Evolutionary conservation across 306 rosid genomes (phyloP), one percentile per base, ranked within the genome.

Genomic region (Crataegus laevigata): DNA sequence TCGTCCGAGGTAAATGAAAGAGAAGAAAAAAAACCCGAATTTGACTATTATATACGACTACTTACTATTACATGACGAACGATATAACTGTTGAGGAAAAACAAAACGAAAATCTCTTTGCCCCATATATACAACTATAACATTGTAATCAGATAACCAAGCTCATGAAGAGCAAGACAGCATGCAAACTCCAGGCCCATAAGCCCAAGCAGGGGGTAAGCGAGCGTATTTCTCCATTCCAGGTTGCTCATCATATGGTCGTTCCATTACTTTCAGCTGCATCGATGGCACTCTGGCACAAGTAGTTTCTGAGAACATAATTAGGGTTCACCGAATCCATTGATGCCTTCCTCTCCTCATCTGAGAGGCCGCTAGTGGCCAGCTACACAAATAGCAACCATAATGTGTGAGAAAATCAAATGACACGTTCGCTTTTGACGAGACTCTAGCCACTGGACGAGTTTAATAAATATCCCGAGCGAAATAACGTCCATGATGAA

Each of bases 221-320:
- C 97, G 96, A 73, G 99, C 97, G 78, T 94, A 92, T 74, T 90
- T 94, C 79, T 94, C 99, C 99, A 94, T 94, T 85, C 93, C 97
- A 1, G 97, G 97, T 85, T 92, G 99, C 73, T 90, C 97, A 63
- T 94, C 99, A 71, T 76, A 94, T 17, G 99, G 99, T 38, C 85
- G 87, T 80, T 94, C 97, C 85, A 94, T 80, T 78, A 94, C 74
- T 74, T 92, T 94, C 97, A 10, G 99, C 99, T 6, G 96, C 97
- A 58, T 94, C 99, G 25, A 92, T 94, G 50, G 99, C 99, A 68
- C 87, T 86, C 88, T 94, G 99, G 84, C 99, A 94, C 6, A 92
- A 90, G 78, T 94, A 94, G 87, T 92, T 94, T 86, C 99, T 81
- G 66, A 94, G 90, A 71, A 92, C 75, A 79, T 89, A 96, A 79